A percentile compares a stretch with the other conserved stretches of the same genome.
Evolutionary conservation across 352 stramenopile genomes (phyloP).

Genomic region (Lagenidium sp.): DNA sequence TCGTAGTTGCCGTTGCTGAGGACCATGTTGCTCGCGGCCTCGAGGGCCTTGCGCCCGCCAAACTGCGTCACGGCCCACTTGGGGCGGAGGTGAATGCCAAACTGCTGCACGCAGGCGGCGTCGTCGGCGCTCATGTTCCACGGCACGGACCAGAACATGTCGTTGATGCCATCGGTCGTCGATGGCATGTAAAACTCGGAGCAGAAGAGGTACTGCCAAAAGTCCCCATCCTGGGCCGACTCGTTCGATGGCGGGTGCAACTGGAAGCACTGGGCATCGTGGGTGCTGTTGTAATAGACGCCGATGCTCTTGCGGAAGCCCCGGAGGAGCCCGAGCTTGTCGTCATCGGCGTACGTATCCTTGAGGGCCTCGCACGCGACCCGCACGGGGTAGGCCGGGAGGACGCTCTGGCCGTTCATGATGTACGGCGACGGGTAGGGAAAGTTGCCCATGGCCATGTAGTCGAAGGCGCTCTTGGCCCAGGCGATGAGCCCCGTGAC

Average conservation of each 20-base stretch:
- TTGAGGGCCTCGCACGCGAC: conserved; percentile 71
- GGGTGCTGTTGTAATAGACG: conserved; percentile 76
- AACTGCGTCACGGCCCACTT: conserved; percentile 65
- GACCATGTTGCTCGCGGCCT: conserved; percentile 87
- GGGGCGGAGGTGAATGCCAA: conserved; percentile 53
- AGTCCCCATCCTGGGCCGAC: conserved; percentile 40
- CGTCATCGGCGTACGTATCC: conserved; percentile 22
- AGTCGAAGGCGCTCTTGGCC: conserved; percentile 80
- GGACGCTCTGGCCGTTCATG: conserved; percentile 69
- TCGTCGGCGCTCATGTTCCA: conserved; percentile 60
- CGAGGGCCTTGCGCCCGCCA: conserved; percentile 56
- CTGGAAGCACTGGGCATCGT: conserved; percentile 41
- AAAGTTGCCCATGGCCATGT: conserved; percentile 95
- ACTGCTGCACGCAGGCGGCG: conserved; percentile 48
- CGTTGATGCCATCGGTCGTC: conserved; percentile 47
- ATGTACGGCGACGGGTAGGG: conserved; percentile 95
- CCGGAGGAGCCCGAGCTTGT: conserved; percentile 28
- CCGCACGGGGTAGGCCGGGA: conserved; percentile 88
- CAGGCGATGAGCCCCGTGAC: conserved; percentile 48
- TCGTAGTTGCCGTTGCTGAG: conserved; percentile 94
- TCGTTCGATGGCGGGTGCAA: conserved; percentile 40
- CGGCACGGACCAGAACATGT: conserved; percentile 83
- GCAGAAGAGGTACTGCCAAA: conserved; percentile 79
- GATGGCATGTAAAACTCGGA: conserved; percentile 68
- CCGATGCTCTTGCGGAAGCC: conserved; percentile 46